Conservation (phyloP, 768 basidiomycete species). For the Coprinellus micaceus region DNA sequence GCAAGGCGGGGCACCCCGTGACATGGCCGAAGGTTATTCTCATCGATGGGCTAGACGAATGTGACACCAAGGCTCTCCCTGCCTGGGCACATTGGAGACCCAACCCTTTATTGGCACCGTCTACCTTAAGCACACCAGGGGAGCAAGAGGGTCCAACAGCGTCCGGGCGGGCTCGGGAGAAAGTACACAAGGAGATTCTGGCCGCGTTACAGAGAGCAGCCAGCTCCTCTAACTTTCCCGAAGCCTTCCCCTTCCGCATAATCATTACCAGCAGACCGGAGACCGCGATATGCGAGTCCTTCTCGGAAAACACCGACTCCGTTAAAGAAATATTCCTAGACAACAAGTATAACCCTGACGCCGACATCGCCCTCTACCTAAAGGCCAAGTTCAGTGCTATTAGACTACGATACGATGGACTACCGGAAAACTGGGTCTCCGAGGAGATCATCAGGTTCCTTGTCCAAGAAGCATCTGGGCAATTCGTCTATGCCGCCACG, state of each 20-base stretch:
- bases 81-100: too few species aligned
- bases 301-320: not conserved
- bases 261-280: not conserved
- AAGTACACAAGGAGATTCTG: too few species aligned
- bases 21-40: conserved; percentile 11
- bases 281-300: not conserved
- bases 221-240: too few species aligned
- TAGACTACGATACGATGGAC: not conserved
- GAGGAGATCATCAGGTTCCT: not conserved
- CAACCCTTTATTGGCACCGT: too few species aligned
- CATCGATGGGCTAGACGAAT: conserved; percentile 29
- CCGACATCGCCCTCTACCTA: not conserved
- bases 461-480: not conserved
- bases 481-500: not conserved
- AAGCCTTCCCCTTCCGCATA: not conserved
- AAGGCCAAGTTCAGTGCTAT: not conserved
- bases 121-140: not conserved
- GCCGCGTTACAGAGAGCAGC: too few species aligned
- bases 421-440: not conserved
- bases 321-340: not conserved
- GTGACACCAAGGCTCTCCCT: conserved; percentile 3
- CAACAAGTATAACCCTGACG: not conserved
- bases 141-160: too few species aligned
- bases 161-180: too few species aligned
- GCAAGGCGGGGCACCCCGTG: not conserved